A percentile compares a stretch with the other conserved stretches of the same genome.
phyloP scores from a whole-genome alignment of 805 yeast genomes.

The Zygoascus bituminiphila region DNA sequence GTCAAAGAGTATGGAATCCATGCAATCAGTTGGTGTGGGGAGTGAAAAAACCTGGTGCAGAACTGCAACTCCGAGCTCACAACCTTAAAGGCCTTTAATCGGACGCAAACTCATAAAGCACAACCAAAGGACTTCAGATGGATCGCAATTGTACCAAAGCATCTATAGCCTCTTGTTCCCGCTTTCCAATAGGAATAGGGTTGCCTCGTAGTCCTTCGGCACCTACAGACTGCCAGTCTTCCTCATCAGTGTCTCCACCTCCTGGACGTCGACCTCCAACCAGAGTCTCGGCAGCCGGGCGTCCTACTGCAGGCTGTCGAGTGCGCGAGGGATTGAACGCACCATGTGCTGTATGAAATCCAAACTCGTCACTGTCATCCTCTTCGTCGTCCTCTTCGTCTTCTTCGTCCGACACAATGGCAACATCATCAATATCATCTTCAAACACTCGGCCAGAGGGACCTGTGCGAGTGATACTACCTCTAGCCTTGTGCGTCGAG shows the following conservation, averaged over 20 bases:
- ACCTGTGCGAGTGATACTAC: constrained; percentile 4
- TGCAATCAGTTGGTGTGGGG: too few relatives aligned
- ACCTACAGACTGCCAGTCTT: constrained; percentile 91
- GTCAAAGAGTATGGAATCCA: too few relatives aligned
- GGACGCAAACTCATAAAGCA: too few relatives aligned
- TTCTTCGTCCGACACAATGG: constrained; percentile 28
- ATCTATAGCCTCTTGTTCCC: constrained; percentile 51
- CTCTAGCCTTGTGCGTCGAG: constrained; percentile 1
- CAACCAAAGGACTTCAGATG: too few relatives aligned
- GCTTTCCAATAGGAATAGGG: constrained; percentile 8
- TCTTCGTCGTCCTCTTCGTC: constrained; percentile 31
- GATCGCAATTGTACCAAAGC: constrained; percentile 54
- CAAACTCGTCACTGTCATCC: constrained; percentile 17
- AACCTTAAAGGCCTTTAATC: too few relatives aligned
- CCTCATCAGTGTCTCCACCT: constrained; percentile 81
- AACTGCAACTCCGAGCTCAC: too few relatives aligned
- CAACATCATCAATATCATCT: constrained; percentile 23
- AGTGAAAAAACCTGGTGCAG: too few relatives aligned
- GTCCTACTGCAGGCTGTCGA: neutral
- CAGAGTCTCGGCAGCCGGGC: neutral
- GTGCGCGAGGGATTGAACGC: neutral
- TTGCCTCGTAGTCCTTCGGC: constrained; percentile 52
- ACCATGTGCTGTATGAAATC: neutral
- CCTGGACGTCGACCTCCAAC: neutral
- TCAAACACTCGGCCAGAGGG: constrained; percentile 13